A percentile compares a stretch with the other conserved stretches of the same genome.
Evolutionary conservation across 2,329 filamentous ascomycete species (phyloP).

Genomic region (Cercospora sesami): DNA sequence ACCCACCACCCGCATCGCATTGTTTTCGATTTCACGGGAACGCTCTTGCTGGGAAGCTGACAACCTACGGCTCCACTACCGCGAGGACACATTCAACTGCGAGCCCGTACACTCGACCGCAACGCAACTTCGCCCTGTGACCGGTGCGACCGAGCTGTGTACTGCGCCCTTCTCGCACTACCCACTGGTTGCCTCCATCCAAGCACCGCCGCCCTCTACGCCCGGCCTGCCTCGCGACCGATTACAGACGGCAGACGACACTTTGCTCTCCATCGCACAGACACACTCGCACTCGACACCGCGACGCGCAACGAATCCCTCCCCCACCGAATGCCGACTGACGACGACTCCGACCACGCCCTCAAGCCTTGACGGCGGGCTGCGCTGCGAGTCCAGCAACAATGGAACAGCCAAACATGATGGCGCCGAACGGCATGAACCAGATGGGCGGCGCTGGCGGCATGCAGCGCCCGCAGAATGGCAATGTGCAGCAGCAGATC

Average conservation of each 20-base stretch:
- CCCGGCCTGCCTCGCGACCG: neutral
- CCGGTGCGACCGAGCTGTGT: neutral
- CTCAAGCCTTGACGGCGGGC: conserved; percentile 4
- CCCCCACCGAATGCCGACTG: conserved; percentile 13
- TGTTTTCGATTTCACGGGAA: neutral
- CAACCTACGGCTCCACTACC: conserved; percentile 3
- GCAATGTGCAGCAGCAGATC: conserved; percentile 33
- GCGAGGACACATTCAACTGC: neutral
- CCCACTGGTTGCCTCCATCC: neutral
- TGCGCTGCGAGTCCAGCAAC: neutral
- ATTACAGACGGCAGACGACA: neutral
- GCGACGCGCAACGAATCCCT: conserved; percentile 4
- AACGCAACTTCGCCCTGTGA: neutral
- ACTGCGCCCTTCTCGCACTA: neutral
- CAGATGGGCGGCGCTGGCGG: conserved; percentile 23
- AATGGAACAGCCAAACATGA: conserved; percentile 26
- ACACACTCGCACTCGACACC: neutral
- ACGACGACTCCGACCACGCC: conserved; percentile 1
- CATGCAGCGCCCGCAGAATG: conserved; percentile 35
- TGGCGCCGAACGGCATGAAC: conserved; percentile 23
- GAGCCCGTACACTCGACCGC: neutral
- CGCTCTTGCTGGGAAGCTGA: neutral
- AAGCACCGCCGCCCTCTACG: conserved; percentile 4
- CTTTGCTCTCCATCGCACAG: neutral
- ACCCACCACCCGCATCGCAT: neutral